Evolutionary conservation across 352 stramenopile species (phyloP), one percentile per base, ranked within the genome.

Genomic region (Phytophthora citricola): DNA sequence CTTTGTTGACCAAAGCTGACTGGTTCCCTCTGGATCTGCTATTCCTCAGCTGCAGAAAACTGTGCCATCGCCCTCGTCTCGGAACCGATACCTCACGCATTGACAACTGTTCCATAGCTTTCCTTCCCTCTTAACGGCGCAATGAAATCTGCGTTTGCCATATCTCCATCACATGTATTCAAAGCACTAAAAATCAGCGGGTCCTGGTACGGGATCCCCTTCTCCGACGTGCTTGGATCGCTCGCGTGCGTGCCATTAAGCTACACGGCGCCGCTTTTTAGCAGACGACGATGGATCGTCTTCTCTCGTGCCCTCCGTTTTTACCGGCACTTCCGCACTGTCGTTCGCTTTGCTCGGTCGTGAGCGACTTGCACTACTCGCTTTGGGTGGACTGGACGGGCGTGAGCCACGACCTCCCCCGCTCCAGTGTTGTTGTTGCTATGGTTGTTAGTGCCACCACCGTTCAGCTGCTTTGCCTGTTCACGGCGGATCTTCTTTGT

Each of bases 401-500:
- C 66, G 67, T 49, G 67, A 75, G 9, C 24, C 54, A 14, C 72
- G 60, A 11, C 54, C 62, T 46, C 57, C 64, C 53, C 59, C 11
- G 63, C 66, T 50, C 64, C 68, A 45, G 61, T 57, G 8, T 76
- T 87, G 31, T 55, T 69, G 51, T 76, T 83, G 14, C 51, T 61
- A 6, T 73, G 74, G 40, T 73, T 83, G 49, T 71, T 77, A 3
- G 56, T 62, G 29, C 66, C 77, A 15, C 78, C 78, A 36, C 76
- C 87, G 12, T 83, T 76, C 27, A 82, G 57, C 34, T 91, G 73
- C 61, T 93, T 93, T 7, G 87, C 87, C 50, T 94, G 85, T 39
- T 96, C 88, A 10, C 87, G 87, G 5, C 88, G 88, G 54, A 95
- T 93, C 58, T 95, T 96, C 67, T 96, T 96, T 6, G 89, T 95